phyloP scores from a whole-genome alignment of 2,329 filamentous ascomycete species.

The Xylaria polymorpha region DNA sequence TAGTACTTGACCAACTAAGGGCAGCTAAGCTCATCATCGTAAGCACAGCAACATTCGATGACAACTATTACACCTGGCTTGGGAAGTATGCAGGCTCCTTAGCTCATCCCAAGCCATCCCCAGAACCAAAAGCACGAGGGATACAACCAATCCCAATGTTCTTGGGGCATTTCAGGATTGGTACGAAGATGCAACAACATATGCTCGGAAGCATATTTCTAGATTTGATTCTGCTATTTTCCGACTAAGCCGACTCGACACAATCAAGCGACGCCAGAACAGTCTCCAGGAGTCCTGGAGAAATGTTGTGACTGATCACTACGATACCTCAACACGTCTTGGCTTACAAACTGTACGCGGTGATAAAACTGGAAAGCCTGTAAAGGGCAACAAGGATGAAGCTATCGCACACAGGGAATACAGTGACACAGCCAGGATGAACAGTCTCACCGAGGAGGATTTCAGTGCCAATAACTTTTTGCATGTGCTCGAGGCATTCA shows the following conservation, averaged over 20 bases:
- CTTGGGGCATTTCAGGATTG: conserved; percentile 43
- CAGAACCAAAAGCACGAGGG: conserved; percentile 5
- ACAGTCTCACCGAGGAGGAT: conserved; percentile 10
- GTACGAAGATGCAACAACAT: conserved; percentile 38
- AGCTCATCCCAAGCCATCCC: conserved; percentile 27
- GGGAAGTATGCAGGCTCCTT: conserved; percentile 38
- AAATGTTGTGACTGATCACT: conserved; percentile 28
- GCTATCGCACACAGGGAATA: conserved; percentile 16
- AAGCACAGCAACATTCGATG: conserved; percentile 46
- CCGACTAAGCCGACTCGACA: conserved; percentile 16
- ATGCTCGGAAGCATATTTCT: conserved; percentile 33
- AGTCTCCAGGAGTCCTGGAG: conserved; percentile 20
- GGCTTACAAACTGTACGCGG: conserved; percentile 17
- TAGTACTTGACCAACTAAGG: conserved; percentile 39
- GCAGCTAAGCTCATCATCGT: conserved; percentile 55
- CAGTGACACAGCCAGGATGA: conserved; percentile 8
- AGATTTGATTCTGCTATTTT: conserved; percentile 29
- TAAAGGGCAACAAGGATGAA: conserved; percentile 1
- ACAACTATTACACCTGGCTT: conserved; percentile 39
- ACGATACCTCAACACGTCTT: conserved; percentile 31
- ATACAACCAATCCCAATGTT: conserved; percentile 26
- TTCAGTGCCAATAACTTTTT: conserved; percentile 27
- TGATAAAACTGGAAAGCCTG: conserved; percentile 14
- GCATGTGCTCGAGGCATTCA: conserved; percentile 53
- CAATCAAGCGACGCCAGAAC: conserved; percentile 19